Evolutionary conservation across 2,329 filamentous ascomycete species (phyloP).

Genomic region (Lecanicillium sp.): DNA sequence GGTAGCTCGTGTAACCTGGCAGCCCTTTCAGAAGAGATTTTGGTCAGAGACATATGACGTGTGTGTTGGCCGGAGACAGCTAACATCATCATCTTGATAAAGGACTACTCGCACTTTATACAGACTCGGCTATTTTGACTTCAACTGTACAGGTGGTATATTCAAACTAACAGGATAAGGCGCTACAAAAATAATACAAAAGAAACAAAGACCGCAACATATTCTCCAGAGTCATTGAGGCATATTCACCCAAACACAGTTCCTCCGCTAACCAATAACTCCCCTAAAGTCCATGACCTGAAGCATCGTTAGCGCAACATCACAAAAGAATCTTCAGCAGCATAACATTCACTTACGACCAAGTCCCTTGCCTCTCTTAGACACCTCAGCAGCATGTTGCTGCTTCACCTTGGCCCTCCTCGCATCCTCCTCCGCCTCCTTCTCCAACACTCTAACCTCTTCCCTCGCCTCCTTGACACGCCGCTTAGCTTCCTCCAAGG

Average conservation of each 20-base stretch:
- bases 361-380: conserved; percentile 60
- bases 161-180: no score
- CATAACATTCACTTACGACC: conserved; percentile 51
- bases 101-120: no score
- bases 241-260: no score
- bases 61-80: no score
- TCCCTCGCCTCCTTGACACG: conserved; percentile 56
- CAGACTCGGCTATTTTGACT: background rate
- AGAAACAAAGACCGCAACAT: no score
- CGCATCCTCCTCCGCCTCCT: conserved; percentile 58
- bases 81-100: no score
- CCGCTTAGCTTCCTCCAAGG: conserved; percentile 46
- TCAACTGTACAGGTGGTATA: background rate
- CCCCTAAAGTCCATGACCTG: conserved; percentile 5
- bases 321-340: background rate
- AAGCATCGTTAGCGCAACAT: background rate
- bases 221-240: background rate
- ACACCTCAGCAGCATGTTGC: conserved; percentile 54
- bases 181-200: no score
- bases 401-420: conserved; percentile 60
- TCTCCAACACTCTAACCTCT: conserved; percentile 53
- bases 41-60: no score
- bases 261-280: no score
- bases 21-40: no score
- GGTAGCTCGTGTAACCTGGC: no score